phyloP scores from a whole-genome alignment of 2,329 filamentous ascomycete species.

The Colletotrichum trifolii region DNA sequence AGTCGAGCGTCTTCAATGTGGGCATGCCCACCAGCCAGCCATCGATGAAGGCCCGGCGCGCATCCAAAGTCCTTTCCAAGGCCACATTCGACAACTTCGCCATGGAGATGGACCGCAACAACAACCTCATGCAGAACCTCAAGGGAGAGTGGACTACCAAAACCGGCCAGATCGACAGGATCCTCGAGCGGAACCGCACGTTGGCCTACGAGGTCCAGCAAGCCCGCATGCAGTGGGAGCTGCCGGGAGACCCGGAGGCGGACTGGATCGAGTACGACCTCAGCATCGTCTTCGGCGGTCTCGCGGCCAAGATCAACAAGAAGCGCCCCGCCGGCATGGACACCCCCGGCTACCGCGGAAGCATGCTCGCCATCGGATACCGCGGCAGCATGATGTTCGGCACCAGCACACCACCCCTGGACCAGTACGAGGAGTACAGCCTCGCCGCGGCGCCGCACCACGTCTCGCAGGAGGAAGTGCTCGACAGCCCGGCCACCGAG shows the following conservation, averaged over 20 bases:
- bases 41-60: constrained; percentile 25
- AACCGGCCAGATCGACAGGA: constrained; percentile 45
- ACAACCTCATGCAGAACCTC: constrained; percentile 49
- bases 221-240: constrained; percentile 24
- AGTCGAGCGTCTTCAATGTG: constrained; percentile 40
- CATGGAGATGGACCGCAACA: constrained; percentile 41
- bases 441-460: constrained; percentile 36
- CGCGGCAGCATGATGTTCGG: constrained; percentile 34
- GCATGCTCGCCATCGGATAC: constrained; percentile 30
- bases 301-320: constrained; percentile 38
- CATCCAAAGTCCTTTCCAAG: constrained; percentile 34
- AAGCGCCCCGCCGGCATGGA: constrained; percentile 17
- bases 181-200: constrained; percentile 50
- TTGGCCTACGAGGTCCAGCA: constrained; percentile 19
- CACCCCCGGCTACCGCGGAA: constrained; percentile 17
- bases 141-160: constrained; percentile 53
- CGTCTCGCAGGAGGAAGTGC: constrained; percentile 49
- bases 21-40: constrained; percentile 27
- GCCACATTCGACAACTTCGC: constrained; percentile 33
- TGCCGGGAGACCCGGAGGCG: constrained; percentile 21
- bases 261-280: constrained; percentile 30
- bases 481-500: constrained; percentile 49
- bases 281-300: constrained; percentile 44
- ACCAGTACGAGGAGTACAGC: constrained; percentile 25
- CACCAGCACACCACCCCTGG: constrained; percentile 31